Percentiles rank a stretch among this genome's conserved stretches.
These are phyloP conservation scores for Neopestalotiopsis sp. DNA, from an alignment of 2,329 filamentous ascomycete species.

Conservation along the genomic window DNA sequence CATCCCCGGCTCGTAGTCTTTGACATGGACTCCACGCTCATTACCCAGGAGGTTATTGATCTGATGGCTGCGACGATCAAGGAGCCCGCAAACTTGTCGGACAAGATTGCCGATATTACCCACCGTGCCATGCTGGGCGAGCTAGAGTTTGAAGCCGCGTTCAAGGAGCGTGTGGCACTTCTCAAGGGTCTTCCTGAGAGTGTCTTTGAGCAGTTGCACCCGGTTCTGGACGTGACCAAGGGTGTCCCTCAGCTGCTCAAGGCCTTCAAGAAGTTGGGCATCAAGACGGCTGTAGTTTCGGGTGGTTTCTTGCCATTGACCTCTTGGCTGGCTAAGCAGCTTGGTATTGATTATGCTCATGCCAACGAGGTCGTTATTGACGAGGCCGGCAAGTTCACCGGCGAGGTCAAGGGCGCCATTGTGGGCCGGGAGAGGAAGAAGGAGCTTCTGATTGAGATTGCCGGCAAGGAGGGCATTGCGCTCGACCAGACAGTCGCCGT, in stretches of 20 bases:
- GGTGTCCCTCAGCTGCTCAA: constrained; percentile 78
- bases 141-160: constrained; percentile 85
- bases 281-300: constrained; percentile 88
- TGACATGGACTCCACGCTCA: constrained; percentile 98
- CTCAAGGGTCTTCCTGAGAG: constrained; percentile 80
- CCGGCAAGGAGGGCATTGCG: constrained; percentile 68
- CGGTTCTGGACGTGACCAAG: constrained; percentile 78
- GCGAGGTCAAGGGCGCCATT: constrained; percentile 74
- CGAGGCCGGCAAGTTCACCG: constrained; percentile 66
- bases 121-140: constrained; percentile 95
- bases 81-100: constrained; percentile 73
- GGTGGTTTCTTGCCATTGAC: constrained; percentile 93
- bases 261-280: constrained; percentile 78
- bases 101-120: constrained; percentile 86
- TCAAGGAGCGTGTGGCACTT: constrained; percentile 80
- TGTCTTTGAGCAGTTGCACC: constrained; percentile 80
- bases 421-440: constrained; percentile 79
- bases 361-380: constrained; percentile 83
- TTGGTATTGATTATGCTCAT: constrained; percentile 86
- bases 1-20: constrained; percentile 91
- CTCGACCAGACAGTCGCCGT: constrained; percentile 74
- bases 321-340: constrained; percentile 78
- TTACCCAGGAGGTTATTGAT: constrained; percentile 97
- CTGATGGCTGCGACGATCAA: constrained; percentile 83
- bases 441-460: constrained; percentile 74